A percentile compares a stretch with the other conserved stretches of the same genome.
phyloP scores from a whole-genome alignment of 768 basidiomycete species.

The Podaxis rugospora region DNA sequence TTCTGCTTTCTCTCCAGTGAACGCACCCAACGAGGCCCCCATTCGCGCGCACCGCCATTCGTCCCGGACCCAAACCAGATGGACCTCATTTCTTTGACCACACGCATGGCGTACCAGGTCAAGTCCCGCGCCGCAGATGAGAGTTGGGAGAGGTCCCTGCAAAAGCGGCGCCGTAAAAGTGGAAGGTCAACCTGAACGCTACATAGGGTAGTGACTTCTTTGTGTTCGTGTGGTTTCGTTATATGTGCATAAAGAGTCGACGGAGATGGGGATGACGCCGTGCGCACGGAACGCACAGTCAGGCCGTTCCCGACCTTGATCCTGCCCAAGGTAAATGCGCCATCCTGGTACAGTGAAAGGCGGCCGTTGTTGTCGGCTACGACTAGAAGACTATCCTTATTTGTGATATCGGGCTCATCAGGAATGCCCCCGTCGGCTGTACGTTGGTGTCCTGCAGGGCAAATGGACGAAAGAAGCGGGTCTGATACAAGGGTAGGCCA shows the following conservation, averaged over 20 bases:
- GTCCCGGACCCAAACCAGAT: slow-evolving; percentile 72
- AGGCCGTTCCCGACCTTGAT: neutral
- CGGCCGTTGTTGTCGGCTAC: slow-evolving; percentile 55
- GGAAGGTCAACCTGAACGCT: slow-evolving; percentile 42
- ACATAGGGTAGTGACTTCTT: neutral
- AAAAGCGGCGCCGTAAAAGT: slow-evolving; percentile 48
- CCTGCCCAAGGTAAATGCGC: slow-evolving; percentile 66
- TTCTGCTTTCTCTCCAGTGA: slow-evolving; percentile 60
- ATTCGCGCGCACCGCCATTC: slow-evolving; percentile 60
- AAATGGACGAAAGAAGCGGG: slow-evolving; percentile 57
- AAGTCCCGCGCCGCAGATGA: slow-evolving; percentile 70
- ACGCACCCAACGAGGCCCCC: slow-evolving; percentile 71
- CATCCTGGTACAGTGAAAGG: slow-evolving; percentile 69
- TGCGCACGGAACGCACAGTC: slow-evolving; percentile 48
- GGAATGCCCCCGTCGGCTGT: slow-evolving; percentile 21
- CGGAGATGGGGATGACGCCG: slow-evolving; percentile 21
- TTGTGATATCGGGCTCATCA: slow-evolving; percentile 47
- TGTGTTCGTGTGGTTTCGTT: slow-evolving; percentile 32
- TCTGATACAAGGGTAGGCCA: slow-evolving; percentile 69
- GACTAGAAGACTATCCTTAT: slow-evolving; percentile 60
- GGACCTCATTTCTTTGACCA: slow-evolving; percentile 66
- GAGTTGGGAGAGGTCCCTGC: slow-evolving; percentile 66
- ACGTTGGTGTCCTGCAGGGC: slow-evolving; percentile 33
- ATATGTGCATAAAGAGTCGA: slow-evolving; percentile 24
- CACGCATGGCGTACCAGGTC: slow-evolving; percentile 65